Base-by-base conservation (phyloP, 768 basidiomycete genomes). In the Collybia sp. region DNA sequence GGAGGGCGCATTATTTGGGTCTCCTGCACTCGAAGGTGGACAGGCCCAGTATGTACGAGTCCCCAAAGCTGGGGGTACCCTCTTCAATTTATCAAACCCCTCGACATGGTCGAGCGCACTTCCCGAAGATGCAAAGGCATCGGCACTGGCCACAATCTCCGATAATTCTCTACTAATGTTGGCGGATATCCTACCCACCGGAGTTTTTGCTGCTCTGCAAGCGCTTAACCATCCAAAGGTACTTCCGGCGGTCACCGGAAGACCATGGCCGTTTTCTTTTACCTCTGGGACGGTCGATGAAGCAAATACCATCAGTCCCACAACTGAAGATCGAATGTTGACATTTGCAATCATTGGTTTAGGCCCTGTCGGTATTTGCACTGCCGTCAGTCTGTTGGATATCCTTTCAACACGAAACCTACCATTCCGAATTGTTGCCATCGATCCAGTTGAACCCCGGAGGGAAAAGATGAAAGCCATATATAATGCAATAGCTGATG, bases 11-110 rank as follows among this genome's bases (percentile, higher is more conserved):
- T 67, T 88, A 10, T 85, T 90, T 55, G 88, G 88, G 42, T 78
- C 79, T 15, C 77, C 84, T 1, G 54, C 62, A 15, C 74, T 85
- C 2, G 80, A 81, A 5, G 86, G 87, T 10, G 86, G 82, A 1
- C 89, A 90, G 66, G 87, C 88, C 0, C 88, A 89, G 58, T 90
- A 81, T 58, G 72, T 87, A 5, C 80, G 87, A 30, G 80, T 90
- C 6, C 87, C 86, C n/a, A 78, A 75, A 53, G 89, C 84, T 0
- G 88, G 88, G 18, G 87, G 85, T 32, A 88, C 86, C 0, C 71
- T 90, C 5, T 85, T 83, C 67, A 81, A 74, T 51, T 67, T 88
- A 36, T 72, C 67, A 45, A 69, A 73, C 39, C 64, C 80, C 9
- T 62, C 64, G 15, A 69, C 72, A 2, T 78, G 72, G 72, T 66